Percentiles rank a stretch among this genome's conserved stretches.
Evolutionary conservation across 441 rosid species (phyloP).

Genomic region (Erodium moschatum): DNA sequence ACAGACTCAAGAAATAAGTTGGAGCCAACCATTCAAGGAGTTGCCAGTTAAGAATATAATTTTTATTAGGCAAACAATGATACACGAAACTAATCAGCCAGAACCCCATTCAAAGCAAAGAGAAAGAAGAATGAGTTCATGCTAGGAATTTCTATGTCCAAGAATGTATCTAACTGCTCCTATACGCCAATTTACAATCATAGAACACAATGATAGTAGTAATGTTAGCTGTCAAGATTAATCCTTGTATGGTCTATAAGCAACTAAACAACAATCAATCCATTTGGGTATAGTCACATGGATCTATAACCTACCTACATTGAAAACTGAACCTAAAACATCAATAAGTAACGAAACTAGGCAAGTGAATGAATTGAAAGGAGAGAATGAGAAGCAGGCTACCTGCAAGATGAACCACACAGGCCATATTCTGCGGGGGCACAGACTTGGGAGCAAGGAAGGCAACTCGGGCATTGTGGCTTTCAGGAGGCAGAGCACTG

Average conservation of each 20-base stretch:
- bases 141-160: not conserved
- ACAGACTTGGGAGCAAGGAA: conserved; percentile 69
- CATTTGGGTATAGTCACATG: not conserved
- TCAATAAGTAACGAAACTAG: not conserved
- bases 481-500: conserved; percentile 81
- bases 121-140: not conserved
- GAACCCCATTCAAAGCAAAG: not conserved
- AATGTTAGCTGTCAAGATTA: not conserved
- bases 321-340: not conserved
- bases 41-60: not conserved
- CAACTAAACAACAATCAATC: not conserved
- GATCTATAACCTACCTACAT: not conserved
- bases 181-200: not conserved
- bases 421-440: conserved; percentile 76
- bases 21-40: not conserved
- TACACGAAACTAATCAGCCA: not conserved
- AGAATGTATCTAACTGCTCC: not conserved
- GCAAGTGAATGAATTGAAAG: not conserved
- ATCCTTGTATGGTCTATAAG: not conserved
- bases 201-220: not conserved
- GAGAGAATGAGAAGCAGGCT: conserved; percentile 5
- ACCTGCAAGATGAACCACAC: conserved; percentile 99
- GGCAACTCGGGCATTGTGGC: conserved; percentile 74
- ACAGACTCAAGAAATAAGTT: not conserved
- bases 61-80: not conserved